Evolutionary conservation across 208 protist species (phyloP).

Genomic region (Wallacemonas sp.): DNA sequence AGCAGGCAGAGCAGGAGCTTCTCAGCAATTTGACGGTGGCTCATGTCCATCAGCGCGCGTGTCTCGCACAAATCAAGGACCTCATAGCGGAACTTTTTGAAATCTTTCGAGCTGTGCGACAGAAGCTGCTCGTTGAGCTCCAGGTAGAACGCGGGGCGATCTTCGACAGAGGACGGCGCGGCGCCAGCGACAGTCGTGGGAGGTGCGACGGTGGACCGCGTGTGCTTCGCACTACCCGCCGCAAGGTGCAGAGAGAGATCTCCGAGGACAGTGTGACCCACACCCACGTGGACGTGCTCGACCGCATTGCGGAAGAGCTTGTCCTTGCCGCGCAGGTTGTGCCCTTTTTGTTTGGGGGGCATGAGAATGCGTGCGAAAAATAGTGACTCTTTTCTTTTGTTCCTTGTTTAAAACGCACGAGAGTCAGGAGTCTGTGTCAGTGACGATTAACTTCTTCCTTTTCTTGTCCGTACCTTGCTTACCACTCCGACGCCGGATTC

Average conservation of each 20-base stretch:
- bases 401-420: too few species aligned
- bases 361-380: constrained; percentile 17
- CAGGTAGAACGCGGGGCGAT: constrained; percentile 64
- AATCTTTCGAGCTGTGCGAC: constrained; percentile 80
- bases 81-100: constrained; percentile 84
- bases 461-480: too few species aligned
- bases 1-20: constrained; percentile 65
- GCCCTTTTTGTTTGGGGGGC: constrained; percentile 80
- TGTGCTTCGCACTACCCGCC: constrained; percentile 20
- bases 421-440: too few species aligned
- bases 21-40: constrained; percentile 78
- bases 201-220: background rate
- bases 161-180: background rate
- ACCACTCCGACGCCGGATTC: too few species aligned
- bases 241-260: constrained; percentile 71
- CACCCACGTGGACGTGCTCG: constrained; percentile 86
- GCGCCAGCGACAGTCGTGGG: background rate
- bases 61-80: constrained; percentile 75
- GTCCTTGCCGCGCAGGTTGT: constrained; percentile 60
- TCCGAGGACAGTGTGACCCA: constrained; percentile 83
- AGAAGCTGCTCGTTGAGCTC: constrained; percentile 88
- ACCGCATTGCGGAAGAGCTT: constrained; percentile 90
- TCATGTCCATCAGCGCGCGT: constrained; percentile 61
- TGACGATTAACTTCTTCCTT: too few species aligned
- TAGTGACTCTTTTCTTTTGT: background rate